Base-by-base conservation (phyloP, 495 filamentous ascomycete genomes). In the Talaromyces adpressus region DNA sequence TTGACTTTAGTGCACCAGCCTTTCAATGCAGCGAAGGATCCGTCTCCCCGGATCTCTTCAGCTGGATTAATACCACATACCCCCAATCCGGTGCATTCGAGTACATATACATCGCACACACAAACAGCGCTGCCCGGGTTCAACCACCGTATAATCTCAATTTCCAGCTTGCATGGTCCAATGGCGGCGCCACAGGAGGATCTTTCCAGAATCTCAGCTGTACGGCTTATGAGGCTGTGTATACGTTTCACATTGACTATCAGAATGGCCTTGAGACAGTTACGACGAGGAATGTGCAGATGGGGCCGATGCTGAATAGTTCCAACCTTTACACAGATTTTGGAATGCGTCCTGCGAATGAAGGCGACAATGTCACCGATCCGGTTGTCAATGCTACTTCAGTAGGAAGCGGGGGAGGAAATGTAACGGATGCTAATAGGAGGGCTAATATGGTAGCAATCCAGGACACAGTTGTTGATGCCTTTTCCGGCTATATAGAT, bases 391-490 rank as follows among this genome's bases (percentile, higher is more conserved):
- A 64, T 22, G 41, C 36, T 12, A 53, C 57, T 20, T 51, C 63
- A 29, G 34, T 49, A 6, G 57, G 63, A 9, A 18, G 41, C 6
- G 52, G 22, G 23, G 63, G 63, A 8, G 57, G 57, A 4, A 60
- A 61, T 53, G 49, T 64, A 9, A 61, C 45, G 3, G 63, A 64
- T 16, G 52, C 58, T 27, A 34, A 64, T 27, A 63, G 62, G 39
- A 61, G 41, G 7, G 32, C 61, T 16, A 59, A 62, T 34, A 34
- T 62, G 47, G 57, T 60, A 1, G 62, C 66, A n/a, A 65, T 69
- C 6, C 60, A 67, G n/a, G 62, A 58, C 61, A 66, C 64, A 29
- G 45, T 60, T 49, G 62, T 51, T 8, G 64, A 34, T n/a, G 67
- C 62, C 7, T 62, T 53, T 53, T 22, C 41, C 53, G 60, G 54